Conservation (phyloP, 352 stramenopile species). For the Paralagenidium karlingii region DNA sequence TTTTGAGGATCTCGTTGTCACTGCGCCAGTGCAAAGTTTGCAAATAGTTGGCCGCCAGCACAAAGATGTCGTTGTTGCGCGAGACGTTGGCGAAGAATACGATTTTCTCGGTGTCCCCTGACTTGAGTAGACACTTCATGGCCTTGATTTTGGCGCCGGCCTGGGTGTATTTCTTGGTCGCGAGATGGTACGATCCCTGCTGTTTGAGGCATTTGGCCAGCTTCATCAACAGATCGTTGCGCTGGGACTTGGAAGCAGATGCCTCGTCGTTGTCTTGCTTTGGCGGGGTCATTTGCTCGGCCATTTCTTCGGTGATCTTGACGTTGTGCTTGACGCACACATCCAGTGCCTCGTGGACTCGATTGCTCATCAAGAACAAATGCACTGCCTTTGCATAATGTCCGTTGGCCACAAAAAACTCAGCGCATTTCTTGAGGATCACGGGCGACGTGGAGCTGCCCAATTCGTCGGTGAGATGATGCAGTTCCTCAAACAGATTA, state of each 20-base stretch:
- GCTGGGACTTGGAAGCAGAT: constrained; percentile 22
- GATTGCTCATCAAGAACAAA: constrained; percentile 66
- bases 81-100: constrained; percentile 91
- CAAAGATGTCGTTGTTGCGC: constrained; percentile 89
- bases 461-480: constrained; percentile 77
- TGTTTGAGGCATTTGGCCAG: constrained; percentile 89
- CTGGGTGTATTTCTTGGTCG: constrained; percentile 94
- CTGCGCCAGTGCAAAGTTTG: constrained; percentile 91
- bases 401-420: constrained; percentile 88
- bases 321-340: constrained; percentile 86
- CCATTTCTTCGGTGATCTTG: constrained; percentile 85
- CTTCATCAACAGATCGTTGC: constrained; percentile 79
- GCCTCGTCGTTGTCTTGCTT: constrained; percentile 45
- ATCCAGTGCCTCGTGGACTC: constrained; percentile 73
- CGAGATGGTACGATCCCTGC: constrained; percentile 86
- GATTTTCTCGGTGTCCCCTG: constrained; percentile 90
- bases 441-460: constrained; percentile 44
- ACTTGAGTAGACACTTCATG: constrained; percentile 93
- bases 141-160: constrained; percentile 85
- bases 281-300: constrained; percentile 84
- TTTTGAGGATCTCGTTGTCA: constrained; percentile 84
- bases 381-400: constrained; percentile 88
- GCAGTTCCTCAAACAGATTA: constrained; percentile 78
- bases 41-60: constrained; percentile 92
- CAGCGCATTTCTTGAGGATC: constrained; percentile 82